Percentiles rank a stretch among this genome's conserved stretches.
phyloP scores from a whole-genome alignment of 2,329 filamentous ascomycete genomes.

The Fusarium sp. region DNA sequence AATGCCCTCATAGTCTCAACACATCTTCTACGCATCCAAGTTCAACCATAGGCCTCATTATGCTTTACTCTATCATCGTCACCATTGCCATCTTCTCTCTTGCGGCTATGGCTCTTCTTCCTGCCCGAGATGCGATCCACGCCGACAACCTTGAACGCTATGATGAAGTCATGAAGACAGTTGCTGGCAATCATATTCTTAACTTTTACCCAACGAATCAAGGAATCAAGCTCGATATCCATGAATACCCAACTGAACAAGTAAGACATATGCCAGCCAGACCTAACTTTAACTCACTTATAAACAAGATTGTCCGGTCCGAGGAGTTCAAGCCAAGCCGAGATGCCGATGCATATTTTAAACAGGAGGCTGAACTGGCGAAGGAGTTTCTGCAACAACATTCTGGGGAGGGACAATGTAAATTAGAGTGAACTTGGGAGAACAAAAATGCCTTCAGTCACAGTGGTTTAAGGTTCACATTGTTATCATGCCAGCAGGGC shows the following conservation, averaged over 20 bases:
- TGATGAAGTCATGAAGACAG: neutral
- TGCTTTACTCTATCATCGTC: accelerated
- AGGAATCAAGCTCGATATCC: neutral
- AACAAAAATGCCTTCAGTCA: accelerated
- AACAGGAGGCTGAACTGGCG: neutral
- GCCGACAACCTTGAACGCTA: neutral
- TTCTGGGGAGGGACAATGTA: accelerated
- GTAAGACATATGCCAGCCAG: accelerated
- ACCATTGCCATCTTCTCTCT: neutral
- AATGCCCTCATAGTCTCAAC: too few species aligned
- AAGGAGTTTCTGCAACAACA: neutral
- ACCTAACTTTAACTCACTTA: too few species aligned
- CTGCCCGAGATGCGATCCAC: neutral
- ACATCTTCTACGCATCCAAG: too few species aligned
- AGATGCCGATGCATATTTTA: neutral
- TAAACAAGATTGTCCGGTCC: neutral
- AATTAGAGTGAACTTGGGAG: accelerated
- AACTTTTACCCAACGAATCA: neutral
- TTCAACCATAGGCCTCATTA: too few species aligned
- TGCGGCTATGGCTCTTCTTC: neutral
- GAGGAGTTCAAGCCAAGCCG: neutral
- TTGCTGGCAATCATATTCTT: neutral
- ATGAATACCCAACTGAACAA: neutral
- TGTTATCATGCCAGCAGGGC: accelerated
- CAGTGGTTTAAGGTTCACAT: accelerated